Evolutionary conservation across 129 eudicot species (phyloP).

Genomic region (Glebionis coronaria): DNA sequence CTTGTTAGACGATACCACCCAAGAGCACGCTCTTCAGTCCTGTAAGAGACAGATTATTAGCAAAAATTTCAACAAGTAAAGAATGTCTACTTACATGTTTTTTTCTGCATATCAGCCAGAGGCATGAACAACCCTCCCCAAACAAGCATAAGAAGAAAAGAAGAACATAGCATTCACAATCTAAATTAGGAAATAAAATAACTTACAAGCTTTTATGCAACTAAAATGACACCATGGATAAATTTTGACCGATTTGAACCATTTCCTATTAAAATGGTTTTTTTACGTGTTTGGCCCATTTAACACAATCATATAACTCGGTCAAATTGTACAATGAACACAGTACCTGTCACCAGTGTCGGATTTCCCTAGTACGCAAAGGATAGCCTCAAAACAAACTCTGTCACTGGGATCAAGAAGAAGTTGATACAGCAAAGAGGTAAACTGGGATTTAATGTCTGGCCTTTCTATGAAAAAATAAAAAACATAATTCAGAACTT

Average conservation of each 20-base stretch:
- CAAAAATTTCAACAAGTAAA: conserved; percentile 1
- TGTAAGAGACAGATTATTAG: conserved; percentile 22
- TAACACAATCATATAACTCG: no score
- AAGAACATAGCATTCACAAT: conserved; percentile 1
- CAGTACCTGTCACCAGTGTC: conserved; percentile 83
- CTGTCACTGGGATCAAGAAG: conserved; percentile 99
- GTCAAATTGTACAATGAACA: neutral
- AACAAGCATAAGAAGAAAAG: neutral
- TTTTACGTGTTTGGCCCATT: no score
- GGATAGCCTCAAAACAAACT: conserved; percentile 96
- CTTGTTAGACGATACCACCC: conserved; percentile 95
- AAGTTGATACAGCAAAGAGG: conserved; percentile 88
- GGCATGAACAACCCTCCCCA: conserved; percentile 3
- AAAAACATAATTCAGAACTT: neutral
- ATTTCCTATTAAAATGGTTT: neutral
- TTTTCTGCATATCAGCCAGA: conserved; percentile 21
- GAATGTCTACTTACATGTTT: neutral
- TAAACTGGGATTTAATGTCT: conserved; percentile 78
- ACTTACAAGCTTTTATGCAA: neutral
- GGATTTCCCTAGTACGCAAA: conserved; percentile 85
- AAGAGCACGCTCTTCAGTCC: conserved; percentile 94
- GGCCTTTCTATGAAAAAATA: conserved; percentile 65
- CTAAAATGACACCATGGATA: neutral
- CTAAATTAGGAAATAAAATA: neutral
- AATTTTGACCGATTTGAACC: neutral